phyloP scores from a whole-genome alignment of 768 basidiomycete genomes.

The Peribolospora baueri region DNA sequence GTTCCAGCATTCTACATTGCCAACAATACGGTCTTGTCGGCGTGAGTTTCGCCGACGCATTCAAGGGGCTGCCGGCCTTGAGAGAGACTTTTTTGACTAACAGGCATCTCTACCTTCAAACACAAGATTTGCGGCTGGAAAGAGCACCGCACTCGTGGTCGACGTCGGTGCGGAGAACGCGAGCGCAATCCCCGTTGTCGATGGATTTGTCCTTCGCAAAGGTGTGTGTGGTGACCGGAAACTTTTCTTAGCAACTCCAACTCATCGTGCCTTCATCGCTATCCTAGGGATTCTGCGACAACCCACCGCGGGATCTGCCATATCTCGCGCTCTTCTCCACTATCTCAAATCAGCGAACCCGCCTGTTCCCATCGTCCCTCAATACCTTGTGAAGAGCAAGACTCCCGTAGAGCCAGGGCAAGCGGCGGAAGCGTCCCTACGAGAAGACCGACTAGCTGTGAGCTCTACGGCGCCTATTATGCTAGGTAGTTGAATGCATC shows the following conservation, averaged over 20 bases:
- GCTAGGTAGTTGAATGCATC: neutral
- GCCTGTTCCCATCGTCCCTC: slow-evolving; percentile 43
- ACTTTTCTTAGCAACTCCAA: neutral
- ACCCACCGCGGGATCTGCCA: slow-evolving; percentile 27
- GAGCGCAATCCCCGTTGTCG: slow-evolving; percentile 83
- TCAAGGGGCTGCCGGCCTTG: neutral
- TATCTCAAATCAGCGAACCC: slow-evolving; percentile 6
- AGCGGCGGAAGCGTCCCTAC: slow-evolving; percentile 40
- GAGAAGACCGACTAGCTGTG: slow-evolving; percentile 31
- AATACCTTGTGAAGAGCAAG: slow-evolving; percentile 60
- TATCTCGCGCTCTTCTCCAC: slow-evolving; percentile 34
- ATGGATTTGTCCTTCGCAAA: slow-evolving; percentile 91
- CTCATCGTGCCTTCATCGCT: neutral
- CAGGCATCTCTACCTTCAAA: neutral
- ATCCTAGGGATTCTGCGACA: slow-evolving; percentile 38
- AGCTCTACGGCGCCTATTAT: too few relatives aligned
- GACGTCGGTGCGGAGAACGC: slow-evolving; percentile 75
- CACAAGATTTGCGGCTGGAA: slow-evolving; percentile 74
- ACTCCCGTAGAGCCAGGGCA: slow-evolving; percentile 45
- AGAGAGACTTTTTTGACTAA: neutral
- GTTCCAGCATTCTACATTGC: slow-evolving; percentile 92
- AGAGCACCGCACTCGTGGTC: slow-evolving; percentile 86
- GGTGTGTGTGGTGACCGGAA: slow-evolving; percentile 25
- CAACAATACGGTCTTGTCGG: slow-evolving; percentile 76
- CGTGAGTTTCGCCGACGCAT: slow-evolving; percentile 30